A percentile compares a stretch with the other conserved stretches of the same genome.
Evolutionary conservation across 2,329 filamentous ascomycete species (phyloP).

Genomic region (Kalmusia sp.): DNA sequence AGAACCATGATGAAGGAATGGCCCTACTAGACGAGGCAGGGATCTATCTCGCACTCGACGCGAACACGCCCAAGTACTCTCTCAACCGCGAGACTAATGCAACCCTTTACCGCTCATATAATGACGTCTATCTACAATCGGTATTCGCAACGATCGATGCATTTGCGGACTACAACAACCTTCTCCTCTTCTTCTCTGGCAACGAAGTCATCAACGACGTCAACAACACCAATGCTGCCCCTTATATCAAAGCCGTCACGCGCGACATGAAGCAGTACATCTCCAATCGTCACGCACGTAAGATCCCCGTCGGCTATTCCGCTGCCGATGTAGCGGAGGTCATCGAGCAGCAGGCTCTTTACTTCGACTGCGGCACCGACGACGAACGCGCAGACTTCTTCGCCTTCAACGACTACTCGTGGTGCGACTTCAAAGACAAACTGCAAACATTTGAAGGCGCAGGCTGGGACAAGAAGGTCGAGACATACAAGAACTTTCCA

Average conservation of each 20-base stretch:
- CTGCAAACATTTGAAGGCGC: constrained; percentile 63
- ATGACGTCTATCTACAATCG: constrained; percentile 81
- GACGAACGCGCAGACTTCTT: constrained; percentile 89
- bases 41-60: constrained; percentile 91
- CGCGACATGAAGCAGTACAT: constrained; percentile 84
- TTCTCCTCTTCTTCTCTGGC: constrained; percentile 80
- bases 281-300: constrained; percentile 69
- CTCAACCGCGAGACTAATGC: constrained; percentile 76
- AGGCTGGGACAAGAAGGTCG: constrained; percentile 71
- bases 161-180: constrained; percentile 84
- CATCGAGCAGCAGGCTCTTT: constrained; percentile 83
- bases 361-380: constrained; percentile 92
- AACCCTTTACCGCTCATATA: constrained; percentile 71
- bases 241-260: constrained; percentile 76
- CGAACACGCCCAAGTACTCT: constrained; percentile 87
- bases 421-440: constrained; percentile 63
- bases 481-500: constrained; percentile 45
- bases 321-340: constrained; percentile 86
- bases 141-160: constrained; percentile 82
- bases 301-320: constrained; percentile 80
- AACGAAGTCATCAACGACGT: constrained; percentile 79
- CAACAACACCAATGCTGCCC: constrained; percentile 68
- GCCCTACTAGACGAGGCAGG: constrained; percentile 77
- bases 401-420: constrained; percentile 89
- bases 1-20: constrained; percentile 87